These are phyloP conservation scores for Spathaspora jeffriesii DNA, from an alignment of 1,139 yeast genomes.

Conservation along the genomic window DNA sequence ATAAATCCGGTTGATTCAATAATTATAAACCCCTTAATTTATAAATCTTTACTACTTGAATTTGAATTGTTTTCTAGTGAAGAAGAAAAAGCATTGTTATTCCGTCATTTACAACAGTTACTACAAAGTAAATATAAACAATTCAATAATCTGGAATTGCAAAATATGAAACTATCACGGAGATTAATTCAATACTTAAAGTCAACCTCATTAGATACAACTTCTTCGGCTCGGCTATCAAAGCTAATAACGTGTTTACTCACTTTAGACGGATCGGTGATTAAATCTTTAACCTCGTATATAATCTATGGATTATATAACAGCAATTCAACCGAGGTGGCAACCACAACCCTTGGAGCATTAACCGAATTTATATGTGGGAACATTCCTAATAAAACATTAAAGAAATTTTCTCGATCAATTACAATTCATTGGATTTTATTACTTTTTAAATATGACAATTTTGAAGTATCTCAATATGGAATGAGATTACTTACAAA, in stretches of 20 bases:
- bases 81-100: constrained; percentile 48
- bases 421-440: constrained; percentile 69
- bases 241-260: constrained; percentile 23
- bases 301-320: constrained; percentile 37
- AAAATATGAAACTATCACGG: constrained; percentile 53
- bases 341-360: constrained; percentile 26
- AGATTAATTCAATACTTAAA: constrained; percentile 55
- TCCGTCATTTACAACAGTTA: constrained; percentile 58
- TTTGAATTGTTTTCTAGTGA: constrained; percentile 36
- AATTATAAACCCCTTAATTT: constrained; percentile 29
- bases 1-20: constrained; percentile 26
- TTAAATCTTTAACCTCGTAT: constrained; percentile 33
- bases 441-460: constrained; percentile 46
- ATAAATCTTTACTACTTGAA: constrained; percentile 30
- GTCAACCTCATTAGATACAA: constrained; percentile 10
- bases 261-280: constrained; percentile 35
- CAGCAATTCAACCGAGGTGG: constrained; percentile 29
- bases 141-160: constrained; percentile 52
- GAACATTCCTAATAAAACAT: constrained; percentile 31
- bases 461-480: constrained; percentile 39
- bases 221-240: constrained; percentile 17
- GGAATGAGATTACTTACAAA: constrained; percentile 53
- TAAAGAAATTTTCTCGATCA: constrained; percentile 53
- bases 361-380: constrained; percentile 34
- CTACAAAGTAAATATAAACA: constrained; percentile 45